These are phyloP conservation scores for Alternaria ethzedia DNA, from an alignment of 2,329 filamentous ascomycete species.

Conservation along the genomic window DNA sequence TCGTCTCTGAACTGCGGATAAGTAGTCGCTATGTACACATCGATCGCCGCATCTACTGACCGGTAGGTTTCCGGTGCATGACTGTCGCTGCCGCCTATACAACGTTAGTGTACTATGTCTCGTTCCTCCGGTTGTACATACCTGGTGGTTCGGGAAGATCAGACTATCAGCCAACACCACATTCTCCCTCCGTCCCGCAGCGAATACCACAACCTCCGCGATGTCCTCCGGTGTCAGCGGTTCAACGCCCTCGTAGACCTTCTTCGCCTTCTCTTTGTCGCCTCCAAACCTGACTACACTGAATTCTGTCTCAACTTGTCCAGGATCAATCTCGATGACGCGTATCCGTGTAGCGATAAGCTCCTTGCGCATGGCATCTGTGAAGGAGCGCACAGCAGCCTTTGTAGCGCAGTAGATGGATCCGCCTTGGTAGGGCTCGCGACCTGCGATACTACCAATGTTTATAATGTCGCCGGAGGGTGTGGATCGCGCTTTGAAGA, in stretches of 20 bases:
- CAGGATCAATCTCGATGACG: slow-evolving; percentile 87
- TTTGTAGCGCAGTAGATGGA: slow-evolving; percentile 95
- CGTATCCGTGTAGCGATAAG: slow-evolving; percentile 80
- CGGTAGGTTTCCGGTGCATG: slow-evolving; percentile 42
- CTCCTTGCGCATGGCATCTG: slow-evolving; percentile 81
- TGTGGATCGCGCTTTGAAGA: slow-evolving; percentile 69
- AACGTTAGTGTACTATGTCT: slow-evolving; percentile 15
- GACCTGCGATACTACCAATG: slow-evolving; percentile 88
- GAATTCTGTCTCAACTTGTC: slow-evolving; percentile 94
- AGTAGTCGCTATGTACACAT: slow-evolving; percentile 1
- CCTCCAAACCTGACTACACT: slow-evolving; percentile 87
- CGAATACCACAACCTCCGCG: slow-evolving; percentile 87
- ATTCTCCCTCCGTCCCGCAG: slow-evolving; percentile 83
- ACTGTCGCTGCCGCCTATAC: slow-evolving; percentile 45
- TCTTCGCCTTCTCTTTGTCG: slow-evolving; percentile 87
- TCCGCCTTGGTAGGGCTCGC: slow-evolving; percentile 83
- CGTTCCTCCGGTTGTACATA: slow-evolving; percentile 49
- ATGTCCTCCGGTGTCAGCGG: slow-evolving; percentile 90
- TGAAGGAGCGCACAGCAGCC: slow-evolving; percentile 84
- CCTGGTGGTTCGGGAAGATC: slow-evolving; percentile 89
- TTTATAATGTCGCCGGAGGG: slow-evolving; percentile 90
- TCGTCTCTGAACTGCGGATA: background rate
- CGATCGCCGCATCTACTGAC: slow-evolving; percentile 14
- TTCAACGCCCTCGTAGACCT: slow-evolving; percentile 75
- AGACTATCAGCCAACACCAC: slow-evolving; percentile 88